Base-by-base conservation (phyloP, 2,329 filamentous ascomycete genomes). In the Rhynchosporium secalis region DNA sequence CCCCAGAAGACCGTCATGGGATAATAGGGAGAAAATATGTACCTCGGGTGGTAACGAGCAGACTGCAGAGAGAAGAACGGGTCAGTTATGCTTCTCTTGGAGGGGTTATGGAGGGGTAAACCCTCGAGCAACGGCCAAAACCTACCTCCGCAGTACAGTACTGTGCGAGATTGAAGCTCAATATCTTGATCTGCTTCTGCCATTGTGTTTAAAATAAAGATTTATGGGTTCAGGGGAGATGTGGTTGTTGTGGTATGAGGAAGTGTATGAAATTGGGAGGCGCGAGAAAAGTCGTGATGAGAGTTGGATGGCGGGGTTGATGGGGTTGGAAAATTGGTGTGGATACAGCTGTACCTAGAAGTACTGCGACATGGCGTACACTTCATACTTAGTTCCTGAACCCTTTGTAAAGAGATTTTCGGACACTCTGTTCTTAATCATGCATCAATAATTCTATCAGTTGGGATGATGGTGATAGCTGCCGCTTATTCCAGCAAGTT, bases 11-110 rank as follows among this genome's bases (percentile, higher is more conserved):
- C 4, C 1, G 5, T n/a, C 26, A 28, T 13, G n/a, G 38, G 12
- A 51, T 31, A 3, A 33, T 29, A 26, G 15, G 12, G 13, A 41
- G 41, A 10, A 29, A 29, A 41, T 3, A 51, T 69, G 57, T 81
- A 87, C 85, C 82, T 88, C 86, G 59, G 86, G 85, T 41, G 86
- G 86, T 61, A 88, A 77, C 63, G 83, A 83, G 77, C 86, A 88
- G 56, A 88, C 86, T 88, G 68, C 51, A 68, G 20, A 40, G 26
- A 33, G 13, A 46, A 45, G 8, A 45, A 38, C 8, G 20, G 7
- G 29, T 66, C 64, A 67, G 56, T 47, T 61, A 60, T 41, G 43
- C 31, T 46, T 26, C 20, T 20, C 38, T 46, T 31, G 60, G 59
- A 47, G 33, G 52, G 12, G n/a, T 31, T n/a, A 41, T 65, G 62